Evolutionary conservation across 2,329 filamentous ascomycete genomes (phyloP).

Genomic region (Gnomoniopsis sp.): DNA sequence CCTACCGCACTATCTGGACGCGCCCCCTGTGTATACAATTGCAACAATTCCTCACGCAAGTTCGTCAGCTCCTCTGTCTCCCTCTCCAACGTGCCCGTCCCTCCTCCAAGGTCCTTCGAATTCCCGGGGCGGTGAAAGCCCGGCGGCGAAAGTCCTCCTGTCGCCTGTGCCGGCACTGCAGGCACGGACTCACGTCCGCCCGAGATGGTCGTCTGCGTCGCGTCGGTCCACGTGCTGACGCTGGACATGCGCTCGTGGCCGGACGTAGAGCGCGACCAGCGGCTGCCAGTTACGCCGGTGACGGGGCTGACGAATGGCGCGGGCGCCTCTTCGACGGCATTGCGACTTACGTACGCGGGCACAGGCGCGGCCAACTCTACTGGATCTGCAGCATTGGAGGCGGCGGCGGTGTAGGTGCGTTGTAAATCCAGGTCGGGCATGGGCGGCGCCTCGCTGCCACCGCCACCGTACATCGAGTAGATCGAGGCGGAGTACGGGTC

Average conservation of each 20-base stretch:
- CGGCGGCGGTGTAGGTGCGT: neutral
- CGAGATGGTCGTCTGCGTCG: slow-evolving; percentile 6
- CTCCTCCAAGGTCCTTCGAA: neutral
- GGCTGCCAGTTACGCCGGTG: neutral
- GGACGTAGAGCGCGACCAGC: slow-evolving; percentile 1
- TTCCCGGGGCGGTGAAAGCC: neutral
- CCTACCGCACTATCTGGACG: neutral
- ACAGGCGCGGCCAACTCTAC: neutral
- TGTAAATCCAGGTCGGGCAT: neutral
- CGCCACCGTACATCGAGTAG: neutral
- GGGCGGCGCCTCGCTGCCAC: slow-evolving; percentile 2
- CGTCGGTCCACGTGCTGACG: slow-evolving; percentile 9
- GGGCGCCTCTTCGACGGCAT: neutral
- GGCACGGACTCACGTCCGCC: slow-evolving; percentile 1
- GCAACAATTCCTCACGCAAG: neutral
- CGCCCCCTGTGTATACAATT: neutral
- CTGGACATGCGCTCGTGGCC: slow-evolving; percentile 1
- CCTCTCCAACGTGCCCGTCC: neutral
- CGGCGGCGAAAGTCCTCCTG: neutral
- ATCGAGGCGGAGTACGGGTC: neutral
- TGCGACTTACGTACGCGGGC: neutral
- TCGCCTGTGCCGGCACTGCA: neutral
- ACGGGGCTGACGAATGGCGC: neutral
- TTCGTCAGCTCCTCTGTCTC: neutral
- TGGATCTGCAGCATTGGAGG: neutral